phyloP scores from a whole-genome alignment of 352 stramenopile genomes.

The Blastocystis sp. region DNA sequence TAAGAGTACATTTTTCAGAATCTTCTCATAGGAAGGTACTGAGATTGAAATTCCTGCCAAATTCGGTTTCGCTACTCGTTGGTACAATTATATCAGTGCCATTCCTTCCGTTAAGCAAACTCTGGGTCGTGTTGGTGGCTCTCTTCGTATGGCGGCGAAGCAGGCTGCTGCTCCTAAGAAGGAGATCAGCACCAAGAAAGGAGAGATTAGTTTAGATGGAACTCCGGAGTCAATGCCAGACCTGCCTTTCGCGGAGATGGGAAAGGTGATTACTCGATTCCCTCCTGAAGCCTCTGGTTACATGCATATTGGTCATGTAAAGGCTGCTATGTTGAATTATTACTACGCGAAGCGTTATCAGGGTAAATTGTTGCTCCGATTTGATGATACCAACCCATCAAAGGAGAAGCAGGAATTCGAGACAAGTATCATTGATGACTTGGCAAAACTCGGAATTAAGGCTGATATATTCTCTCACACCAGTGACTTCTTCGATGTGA shows the following conservation, averaged over 20 bases:
- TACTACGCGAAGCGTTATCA: conserved; percentile 95
- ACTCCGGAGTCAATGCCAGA: conserved; percentile 66
- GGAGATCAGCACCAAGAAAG: conserved; percentile 64
- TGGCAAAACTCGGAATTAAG: conserved; percentile 74
- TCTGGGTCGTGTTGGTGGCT: conserved; percentile 23
- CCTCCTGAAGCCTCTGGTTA: conserved; percentile 95
- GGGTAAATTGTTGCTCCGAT: conserved; percentile 88
- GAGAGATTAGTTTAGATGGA: conserved; percentile 75
- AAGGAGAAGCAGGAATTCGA: conserved; percentile 99
- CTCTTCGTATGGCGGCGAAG: conserved; percentile 24
- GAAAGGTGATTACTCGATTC: conserved; percentile 93
- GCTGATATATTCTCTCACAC: conserved; percentile 85
- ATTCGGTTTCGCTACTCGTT: conserved; percentile 74
- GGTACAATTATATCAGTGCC: conserved; percentile 70
- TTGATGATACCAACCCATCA: conserved; percentile 98
- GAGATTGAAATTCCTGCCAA: conserved; percentile 55
- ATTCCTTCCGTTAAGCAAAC: conserved; percentile 59
- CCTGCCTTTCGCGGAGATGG: conserved; percentile 85
- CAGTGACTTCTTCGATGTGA: conserved; percentile 91
- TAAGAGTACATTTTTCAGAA: neutral
- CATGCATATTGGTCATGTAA: conserved; percentile 97
- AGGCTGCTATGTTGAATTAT: conserved; percentile 96
- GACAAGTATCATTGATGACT: conserved; percentile 82
- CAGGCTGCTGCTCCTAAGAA: conserved; percentile 38
- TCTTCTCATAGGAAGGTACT: neutral